Conservation (phyloP, 345 rosid genomes). For the Mercurialis annua region DNA sequence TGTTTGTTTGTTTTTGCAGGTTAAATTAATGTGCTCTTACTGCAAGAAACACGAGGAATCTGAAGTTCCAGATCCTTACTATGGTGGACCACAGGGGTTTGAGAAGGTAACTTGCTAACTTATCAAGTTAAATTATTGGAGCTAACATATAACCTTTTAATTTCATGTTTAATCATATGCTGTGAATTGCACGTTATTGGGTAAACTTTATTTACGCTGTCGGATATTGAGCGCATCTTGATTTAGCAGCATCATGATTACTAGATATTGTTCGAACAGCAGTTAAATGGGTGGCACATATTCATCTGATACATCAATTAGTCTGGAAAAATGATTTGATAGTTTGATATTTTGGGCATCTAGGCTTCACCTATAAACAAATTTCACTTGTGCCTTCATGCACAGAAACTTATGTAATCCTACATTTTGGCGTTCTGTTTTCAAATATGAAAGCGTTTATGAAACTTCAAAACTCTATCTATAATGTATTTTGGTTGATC, state of each 20-base stretch:
- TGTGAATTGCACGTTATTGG: too few species aligned
- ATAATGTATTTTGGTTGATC: too few species aligned
- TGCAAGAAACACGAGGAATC: slow-evolving; percentile 82
- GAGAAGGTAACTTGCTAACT: slow-evolving; percentile 57
- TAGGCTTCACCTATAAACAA: background rate
- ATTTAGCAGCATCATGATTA: background rate
- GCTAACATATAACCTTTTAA: background rate
- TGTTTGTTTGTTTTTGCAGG: slow-evolving; percentile 43
- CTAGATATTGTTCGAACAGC: background rate
- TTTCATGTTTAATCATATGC: background rate
- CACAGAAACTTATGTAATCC: background rate
- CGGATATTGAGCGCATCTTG: background rate
- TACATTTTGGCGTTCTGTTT: too few species aligned
- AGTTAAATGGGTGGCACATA: background rate
- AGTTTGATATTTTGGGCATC: background rate
- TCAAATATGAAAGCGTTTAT: too few species aligned
- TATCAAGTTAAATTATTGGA: background rate
- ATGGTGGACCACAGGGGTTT: slow-evolving; percentile 91
- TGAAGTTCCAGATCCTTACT: slow-evolving; percentile 90
- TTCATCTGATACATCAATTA: background rate
- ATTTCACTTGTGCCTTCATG: too few species aligned
- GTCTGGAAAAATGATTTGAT: background rate
- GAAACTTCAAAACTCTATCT: too few species aligned
- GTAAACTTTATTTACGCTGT: background rate
- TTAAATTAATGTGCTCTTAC: slow-evolving; percentile 82